Evolutionary conservation across 2,329 filamentous ascomycete species (phyloP).

Genomic region (Cryphonectria radicalis): DNA sequence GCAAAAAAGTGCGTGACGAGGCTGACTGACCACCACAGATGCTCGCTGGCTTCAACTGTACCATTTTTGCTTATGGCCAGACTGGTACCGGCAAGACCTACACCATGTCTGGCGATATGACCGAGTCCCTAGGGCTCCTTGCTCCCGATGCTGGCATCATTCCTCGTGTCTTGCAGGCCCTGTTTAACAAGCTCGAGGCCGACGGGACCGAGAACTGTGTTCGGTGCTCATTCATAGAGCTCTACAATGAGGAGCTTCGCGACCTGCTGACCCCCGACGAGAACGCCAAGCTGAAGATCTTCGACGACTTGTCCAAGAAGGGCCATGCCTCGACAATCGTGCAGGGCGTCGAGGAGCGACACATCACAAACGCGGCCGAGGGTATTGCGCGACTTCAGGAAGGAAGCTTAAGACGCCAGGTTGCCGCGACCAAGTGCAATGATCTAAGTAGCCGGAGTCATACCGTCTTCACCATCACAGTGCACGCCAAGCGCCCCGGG

Average conservation of each 20-base stretch:
- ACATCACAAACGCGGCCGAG: slow-evolving; percentile 82
- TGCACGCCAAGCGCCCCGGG: slow-evolving; percentile 79
- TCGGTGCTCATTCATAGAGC: slow-evolving; percentile 97
- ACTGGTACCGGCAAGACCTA: slow-evolving; percentile 99
- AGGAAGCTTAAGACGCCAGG: slow-evolving; percentile 91
- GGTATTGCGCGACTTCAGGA: slow-evolving; percentile 88
- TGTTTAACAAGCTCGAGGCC: slow-evolving; percentile 83
- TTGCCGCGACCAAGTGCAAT: slow-evolving; percentile 99
- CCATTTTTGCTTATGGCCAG: slow-evolving; percentile 97
- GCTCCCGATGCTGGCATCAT: slow-evolving; percentile 95
- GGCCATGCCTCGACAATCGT: slow-evolving; percentile 86
- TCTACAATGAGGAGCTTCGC: slow-evolving; percentile 96
- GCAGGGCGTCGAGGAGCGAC: slow-evolving; percentile 96
- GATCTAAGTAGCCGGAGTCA: slow-evolving; percentile 96
- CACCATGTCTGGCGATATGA: slow-evolving; percentile 99
- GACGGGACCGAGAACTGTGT: slow-evolving; percentile 84
- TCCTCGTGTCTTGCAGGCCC: slow-evolving; percentile 81
- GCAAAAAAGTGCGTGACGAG: background rate
- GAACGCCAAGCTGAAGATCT: slow-evolving; percentile 88
- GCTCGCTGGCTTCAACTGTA: slow-evolving; percentile 93
- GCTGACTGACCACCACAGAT: slow-evolving; percentile 61
- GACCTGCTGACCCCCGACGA: slow-evolving; percentile 87
- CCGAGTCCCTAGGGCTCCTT: slow-evolving; percentile 79
- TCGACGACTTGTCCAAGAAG: slow-evolving; percentile 84
- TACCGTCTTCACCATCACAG: slow-evolving; percentile 95